A percentile compares a stretch with the other conserved stretches of the same genome.
Evolutionary conservation across 371 early-diverging fungal genomes (phyloP).

Genomic region (Zopfochytrium polystomum): DNA sequence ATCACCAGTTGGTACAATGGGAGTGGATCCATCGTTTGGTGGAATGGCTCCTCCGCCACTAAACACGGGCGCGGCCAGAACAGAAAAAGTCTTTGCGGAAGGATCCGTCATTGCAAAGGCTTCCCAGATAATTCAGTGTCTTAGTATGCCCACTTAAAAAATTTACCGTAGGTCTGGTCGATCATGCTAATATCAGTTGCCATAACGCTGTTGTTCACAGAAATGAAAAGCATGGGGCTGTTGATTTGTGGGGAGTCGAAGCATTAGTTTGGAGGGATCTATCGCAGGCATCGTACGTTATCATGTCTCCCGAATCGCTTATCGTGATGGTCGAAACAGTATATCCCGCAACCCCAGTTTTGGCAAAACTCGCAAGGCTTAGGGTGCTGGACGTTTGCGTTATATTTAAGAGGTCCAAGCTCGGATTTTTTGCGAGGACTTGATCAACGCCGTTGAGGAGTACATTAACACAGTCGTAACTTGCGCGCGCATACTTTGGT

Average conservation of each 20-base stretch:
- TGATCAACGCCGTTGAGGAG: conserved; percentile 17
- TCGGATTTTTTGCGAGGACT: background rate
- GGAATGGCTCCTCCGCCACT: conserved; percentile 3
- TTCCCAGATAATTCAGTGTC: conserved; percentile 6
- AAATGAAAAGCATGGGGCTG: conserved; percentile 12
- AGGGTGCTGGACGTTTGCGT: background rate
- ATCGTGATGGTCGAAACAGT: conserved; percentile 9
- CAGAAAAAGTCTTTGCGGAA: conserved; percentile 2
- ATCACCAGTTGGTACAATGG: conserved; percentile 14
- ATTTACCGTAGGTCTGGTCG: conserved; percentile 11
- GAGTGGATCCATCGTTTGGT: conserved; percentile 14
- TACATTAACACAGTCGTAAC: conserved; percentile 21
- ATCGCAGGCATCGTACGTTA: background rate
- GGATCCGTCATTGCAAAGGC: conserved; percentile 4
- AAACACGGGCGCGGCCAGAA: conserved; percentile 2
- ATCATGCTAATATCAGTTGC: background rate
- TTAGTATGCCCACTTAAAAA: background rate
- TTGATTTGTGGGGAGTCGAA: background rate
- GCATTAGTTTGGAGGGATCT: background rate
- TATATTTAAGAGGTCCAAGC: background rate
- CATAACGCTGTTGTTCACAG: conserved; percentile 7
- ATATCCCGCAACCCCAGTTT: conserved; percentile 3
- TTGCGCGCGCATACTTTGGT: conserved; percentile 12
- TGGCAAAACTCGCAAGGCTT: background rate
- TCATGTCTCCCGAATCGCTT: conserved; percentile 2